Conservation (phyloP, 2,329 filamentous ascomycete species). For the Plenodomus tracheiphilus region DNA sequence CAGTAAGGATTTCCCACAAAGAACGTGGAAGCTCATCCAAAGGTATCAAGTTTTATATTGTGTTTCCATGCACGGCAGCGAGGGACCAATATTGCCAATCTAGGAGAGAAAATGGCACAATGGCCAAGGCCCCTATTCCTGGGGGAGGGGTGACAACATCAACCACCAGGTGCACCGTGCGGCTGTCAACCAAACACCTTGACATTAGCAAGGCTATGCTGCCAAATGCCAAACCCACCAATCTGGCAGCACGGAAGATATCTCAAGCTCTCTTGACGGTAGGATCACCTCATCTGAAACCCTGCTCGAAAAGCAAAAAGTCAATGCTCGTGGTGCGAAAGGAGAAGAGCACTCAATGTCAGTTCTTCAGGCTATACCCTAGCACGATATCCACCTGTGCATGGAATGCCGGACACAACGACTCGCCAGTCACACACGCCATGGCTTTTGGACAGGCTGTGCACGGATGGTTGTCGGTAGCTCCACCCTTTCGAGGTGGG, state of each 20-base stretch:
- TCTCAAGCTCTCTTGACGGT: background rate
- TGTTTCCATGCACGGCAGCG: background rate
- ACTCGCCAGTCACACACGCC: conserved; percentile 2
- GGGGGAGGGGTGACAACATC: conserved; percentile 7
- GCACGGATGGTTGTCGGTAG: conserved; percentile 1
- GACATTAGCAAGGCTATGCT: background rate
- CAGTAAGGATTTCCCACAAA: too few species aligned
- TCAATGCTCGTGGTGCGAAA: background rate
- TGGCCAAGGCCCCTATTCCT: conserved; percentile 9
- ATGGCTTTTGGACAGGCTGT: conserved; percentile 2
- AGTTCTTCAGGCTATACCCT: background rate
- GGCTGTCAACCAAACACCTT: background rate
- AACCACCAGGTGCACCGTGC: conserved; percentile 6
- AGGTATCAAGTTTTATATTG: too few species aligned
- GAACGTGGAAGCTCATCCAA: too few species aligned
- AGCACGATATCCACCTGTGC: background rate
- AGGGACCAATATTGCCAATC: background rate
- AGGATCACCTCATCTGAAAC: background rate
- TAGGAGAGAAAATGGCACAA: background rate
- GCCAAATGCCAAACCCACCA: background rate
- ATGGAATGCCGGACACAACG: background rate
- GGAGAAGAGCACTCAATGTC: background rate
- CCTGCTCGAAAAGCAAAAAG: background rate
- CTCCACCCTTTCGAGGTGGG: background rate
- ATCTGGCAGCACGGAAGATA: background rate